A percentile compares a stretch with the other conserved stretches of the same genome.
phyloP scores from a whole-genome alignment of 345 rosid genomes.

The Cochlearia excelsa region DNA sequence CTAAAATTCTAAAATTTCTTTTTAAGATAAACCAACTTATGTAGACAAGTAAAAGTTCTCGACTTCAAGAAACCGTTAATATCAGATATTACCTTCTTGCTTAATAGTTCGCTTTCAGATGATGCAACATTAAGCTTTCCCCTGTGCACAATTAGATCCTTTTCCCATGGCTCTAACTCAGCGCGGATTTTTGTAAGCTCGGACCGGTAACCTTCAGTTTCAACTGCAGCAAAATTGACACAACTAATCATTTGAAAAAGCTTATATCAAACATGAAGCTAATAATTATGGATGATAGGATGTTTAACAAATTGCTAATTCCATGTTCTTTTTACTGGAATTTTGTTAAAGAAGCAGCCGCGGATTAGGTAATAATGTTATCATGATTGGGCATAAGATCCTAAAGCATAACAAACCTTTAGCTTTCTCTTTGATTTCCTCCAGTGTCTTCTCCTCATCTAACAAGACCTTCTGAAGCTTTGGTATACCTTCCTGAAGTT shows the following conservation, averaged over 20 bases:
- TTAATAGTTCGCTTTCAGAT: conserved; percentile 73
- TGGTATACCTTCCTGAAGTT: conserved; percentile 75
- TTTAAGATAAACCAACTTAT: conserved; percentile 19
- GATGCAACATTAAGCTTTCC: conserved; percentile 89
- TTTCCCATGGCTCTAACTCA: conserved; percentile 94
- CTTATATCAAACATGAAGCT: conserved; percentile 3
- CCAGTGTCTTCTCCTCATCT: conserved; percentile 71
- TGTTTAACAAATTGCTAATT: conserved; percentile 26
- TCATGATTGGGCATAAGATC: conserved; percentile 15
- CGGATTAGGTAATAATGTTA: conserved; percentile 13
- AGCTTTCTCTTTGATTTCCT: conserved; percentile 69
- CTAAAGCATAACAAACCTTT: conserved; percentile 52
- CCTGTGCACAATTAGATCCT: conserved; percentile 74
- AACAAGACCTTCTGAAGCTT: conserved; percentile 59
- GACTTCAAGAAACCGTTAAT: conserved; percentile 4
- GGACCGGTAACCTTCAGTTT: conserved; percentile 74
- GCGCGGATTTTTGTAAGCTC: conserved; percentile 78
- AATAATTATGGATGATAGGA: background rate
- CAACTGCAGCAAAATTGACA: conserved; percentile 52
- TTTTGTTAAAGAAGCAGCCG: conserved; percentile 5
- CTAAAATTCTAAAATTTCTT: background rate
- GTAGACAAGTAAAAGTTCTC: conserved; percentile 12
- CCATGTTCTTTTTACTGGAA: conserved; percentile 11
- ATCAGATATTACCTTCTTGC: conserved; percentile 58
- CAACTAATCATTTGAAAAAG: conserved; percentile 17